These are phyloP conservation scores for Pestalotiopsis sp. DNA, from an alignment of 2,329 filamentous ascomycete genomes.

Conservation along the genomic window DNA sequence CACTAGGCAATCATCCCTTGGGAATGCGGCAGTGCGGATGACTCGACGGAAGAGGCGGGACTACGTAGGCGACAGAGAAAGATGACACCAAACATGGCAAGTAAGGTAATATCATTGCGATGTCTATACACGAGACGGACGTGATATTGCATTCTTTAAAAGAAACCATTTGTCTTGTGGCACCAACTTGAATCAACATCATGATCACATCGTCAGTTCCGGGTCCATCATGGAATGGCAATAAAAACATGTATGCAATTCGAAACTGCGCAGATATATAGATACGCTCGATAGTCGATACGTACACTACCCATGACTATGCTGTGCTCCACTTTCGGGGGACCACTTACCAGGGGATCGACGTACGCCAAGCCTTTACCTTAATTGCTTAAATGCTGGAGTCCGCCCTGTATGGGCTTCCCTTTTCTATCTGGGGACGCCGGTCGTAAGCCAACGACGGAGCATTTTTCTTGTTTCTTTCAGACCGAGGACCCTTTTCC, in stretches of 20 bases:
- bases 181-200: neutral
- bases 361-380: neutral
- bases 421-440: neutral
- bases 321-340: neutral
- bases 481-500: neutral
- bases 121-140: neutral
- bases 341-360: neutral
- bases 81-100: too few species aligned
- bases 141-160: neutral
- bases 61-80: too few species aligned
- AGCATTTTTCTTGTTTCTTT: neutral
- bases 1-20: too few species aligned
- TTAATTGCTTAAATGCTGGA: slow-evolving; percentile 4
- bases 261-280: neutral
- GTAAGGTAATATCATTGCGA: too few species aligned
- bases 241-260: too few species aligned
- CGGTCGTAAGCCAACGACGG: neutral
- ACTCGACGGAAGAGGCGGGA: too few species aligned
- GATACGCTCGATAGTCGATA: neutral
- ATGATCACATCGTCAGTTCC: too few species aligned
- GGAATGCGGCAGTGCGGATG: too few species aligned
- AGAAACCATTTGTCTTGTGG: neutral
- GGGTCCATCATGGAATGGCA: too few species aligned
- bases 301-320: neutral
- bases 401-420: neutral